Conservation (phyloP, 2,329 filamentous ascomycete species). For the Nemania bipapillata region DNA sequence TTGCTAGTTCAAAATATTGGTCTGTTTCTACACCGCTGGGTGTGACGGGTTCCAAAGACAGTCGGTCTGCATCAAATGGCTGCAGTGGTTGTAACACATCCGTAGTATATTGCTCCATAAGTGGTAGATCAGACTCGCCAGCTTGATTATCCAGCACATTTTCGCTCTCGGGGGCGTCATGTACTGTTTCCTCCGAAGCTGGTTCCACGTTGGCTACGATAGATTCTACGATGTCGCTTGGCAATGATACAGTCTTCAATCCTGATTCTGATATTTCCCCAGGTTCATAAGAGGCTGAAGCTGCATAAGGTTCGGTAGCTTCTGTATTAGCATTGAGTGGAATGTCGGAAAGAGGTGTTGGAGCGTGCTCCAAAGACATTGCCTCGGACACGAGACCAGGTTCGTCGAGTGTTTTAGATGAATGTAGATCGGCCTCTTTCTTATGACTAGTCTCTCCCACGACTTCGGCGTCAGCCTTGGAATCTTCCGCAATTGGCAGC, state of each 20-base stretch:
- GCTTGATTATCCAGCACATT: neutral
- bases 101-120: slow-evolving; percentile 1
- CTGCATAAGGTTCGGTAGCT: neutral
- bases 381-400: neutral
- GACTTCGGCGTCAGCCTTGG: neutral
- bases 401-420: slow-evolving; percentile 13
- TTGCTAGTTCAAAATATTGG: slow-evolving; percentile 37
- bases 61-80: slow-evolving; percentile 40
- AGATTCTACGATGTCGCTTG: neutral
- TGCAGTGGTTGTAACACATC: slow-evolving; percentile 35
- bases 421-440: slow-evolving; percentile 3
- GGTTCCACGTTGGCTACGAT: neutral
- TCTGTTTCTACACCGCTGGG: slow-evolving; percentile 43
- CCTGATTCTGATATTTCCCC: neutral
- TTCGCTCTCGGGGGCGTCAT: slow-evolving; percentile 5
- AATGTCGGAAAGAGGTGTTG: neutral
- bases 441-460: slow-evolving; percentile 8
- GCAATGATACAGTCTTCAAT: slow-evolving; percentile 3
- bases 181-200: slow-evolving; percentile 2
- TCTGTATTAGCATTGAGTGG: slow-evolving; percentile 2
- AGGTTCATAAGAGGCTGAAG: neutral
- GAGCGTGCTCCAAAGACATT: neutral
- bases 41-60: slow-evolving; percentile 38
- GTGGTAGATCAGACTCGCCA: neutral
- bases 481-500: neutral